Evolutionary conservation across 2,329 filamentous ascomycete genomes (phyloP), one percentile per base, ranked within the genome.

Genomic region (Pseudophaeomoniella oleicola): DNA sequence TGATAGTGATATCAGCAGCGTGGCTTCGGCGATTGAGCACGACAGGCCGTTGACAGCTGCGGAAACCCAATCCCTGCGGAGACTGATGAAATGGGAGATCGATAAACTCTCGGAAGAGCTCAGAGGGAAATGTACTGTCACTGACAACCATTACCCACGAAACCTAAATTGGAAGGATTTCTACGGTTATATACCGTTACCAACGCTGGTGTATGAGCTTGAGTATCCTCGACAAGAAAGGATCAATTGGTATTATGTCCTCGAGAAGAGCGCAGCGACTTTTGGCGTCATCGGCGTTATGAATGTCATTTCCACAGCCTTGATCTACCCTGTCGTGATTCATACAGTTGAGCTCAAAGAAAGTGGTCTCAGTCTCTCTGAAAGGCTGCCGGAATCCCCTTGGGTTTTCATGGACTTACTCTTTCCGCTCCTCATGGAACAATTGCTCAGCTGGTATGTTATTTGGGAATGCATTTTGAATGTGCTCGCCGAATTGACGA

Each of bases 351-450:
- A 64, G 41, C 77, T 81, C 69, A 81, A 81, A 54, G 76, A 82
- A 46, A 61, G 64, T 2, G 73, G 73, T 4, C 63, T 81, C 54
- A 63, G 75, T 0, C 59, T 82, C 4, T 54, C 61, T 3, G 62
- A 73, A 41, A 69, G 81, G 33, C 71, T 83, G 49, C 60, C 58
- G 39, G 71, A 76, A 39, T 85, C 86, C 40, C 81, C 82, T 0
- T 82, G 77, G 70, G 70, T 87, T 38, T 58, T 85, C n/a, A 70
- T 67, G 40, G 81, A 87, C 47, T 66, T 88, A 41, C 66, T 85
- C 5, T 85, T 87, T 42, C 82, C 81, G 0, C 78, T 88, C 42
- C 73, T 87, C 58, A 74, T 85, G 57, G 81, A 87, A 52, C 84
- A 85, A 42, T 57, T 87, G 36, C 67, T 84, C 39, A 69, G 74